Base-by-base conservation (phyloP, 1,284 basidiomycete species). In the Rhodotorula sp. region DNA sequence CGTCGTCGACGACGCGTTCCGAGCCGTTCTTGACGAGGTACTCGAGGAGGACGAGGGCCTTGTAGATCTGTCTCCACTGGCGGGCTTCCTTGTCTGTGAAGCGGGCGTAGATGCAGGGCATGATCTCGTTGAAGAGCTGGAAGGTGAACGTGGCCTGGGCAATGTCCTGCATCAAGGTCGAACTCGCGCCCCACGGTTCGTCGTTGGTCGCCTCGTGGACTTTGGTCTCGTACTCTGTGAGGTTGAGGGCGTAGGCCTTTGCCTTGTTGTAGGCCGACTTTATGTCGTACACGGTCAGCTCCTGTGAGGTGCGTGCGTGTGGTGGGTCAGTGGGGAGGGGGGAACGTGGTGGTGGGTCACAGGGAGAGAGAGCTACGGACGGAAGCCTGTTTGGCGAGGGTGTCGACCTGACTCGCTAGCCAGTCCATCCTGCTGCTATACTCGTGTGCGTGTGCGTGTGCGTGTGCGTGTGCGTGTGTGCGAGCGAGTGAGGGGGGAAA, bases 21-120 rank as follows among this genome's bases (percentile, higher is more conserved):
- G 92, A 94, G n/a, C 95, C 96, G 78, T 99, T 91, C 83, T 97
- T 99, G 80, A 98, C 86, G 66, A 99, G 87, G 80, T 97, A 99
- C 92, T 75, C 70, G 54, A 73, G 59, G 20, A 75, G 67, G 22
- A 72, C 67, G 42, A 77, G 65, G 12, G 72, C 75, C 85, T 99
- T 99, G 87, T 99, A 99, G 74, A 99, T 99, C 82, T 99, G 95
- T 54, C 95, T 86, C 95, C 95, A 99, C 80, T 99, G 93, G 44
- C 90, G 85, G 0, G 96, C 96, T 81, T 99, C 96, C 83, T 97
- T 98, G 82, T 95, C 91, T 67, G 82, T 82, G 71, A 83, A 83
- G 59, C 79, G 70, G 93, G 37, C 91, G 82, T 97, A 99, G 78
- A 98, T 97, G 79, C 89, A 90, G 4, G 96, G 95, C 94, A 99